Percentiles rank a stretch among this genome's conserved stretches.
These are phyloP conservation scores for barley (Hordeum vulgare) DNA, from an alignment of 176 grass and related monocot species.

Conservation along the genomic window MorexV3_pseudomolecules_assembly NC_058523.1:352407619-352408118, in stretches of 20 bases:
- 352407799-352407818: background rate
- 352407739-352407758: background rate
- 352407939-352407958: conserved; percentile 22
- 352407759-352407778: background rate
- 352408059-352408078: conserved; percentile 80
- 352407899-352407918: conserved; percentile 5
- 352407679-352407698: background rate
- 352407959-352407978: conserved; percentile 61
- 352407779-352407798: background rate
- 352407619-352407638: background rate
- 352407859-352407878: background rate
- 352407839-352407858: background rate
- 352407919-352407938: background rate
- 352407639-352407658: background rate
- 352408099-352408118: conserved; percentile 69
- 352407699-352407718: background rate
- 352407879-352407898: background rate
- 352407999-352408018: conserved; percentile 67
- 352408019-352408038: conserved; percentile 42
- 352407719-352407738: background rate
- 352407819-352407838: background rate
- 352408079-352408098: conserved; percentile 78
- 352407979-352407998: conserved; percentile 55
- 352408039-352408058: conserved; percentile 61
- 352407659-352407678: background rate